Evolutionary conservation across 2,329 filamentous ascomycete genomes (phyloP).

Genomic region (Fusarium nanum): DNA sequence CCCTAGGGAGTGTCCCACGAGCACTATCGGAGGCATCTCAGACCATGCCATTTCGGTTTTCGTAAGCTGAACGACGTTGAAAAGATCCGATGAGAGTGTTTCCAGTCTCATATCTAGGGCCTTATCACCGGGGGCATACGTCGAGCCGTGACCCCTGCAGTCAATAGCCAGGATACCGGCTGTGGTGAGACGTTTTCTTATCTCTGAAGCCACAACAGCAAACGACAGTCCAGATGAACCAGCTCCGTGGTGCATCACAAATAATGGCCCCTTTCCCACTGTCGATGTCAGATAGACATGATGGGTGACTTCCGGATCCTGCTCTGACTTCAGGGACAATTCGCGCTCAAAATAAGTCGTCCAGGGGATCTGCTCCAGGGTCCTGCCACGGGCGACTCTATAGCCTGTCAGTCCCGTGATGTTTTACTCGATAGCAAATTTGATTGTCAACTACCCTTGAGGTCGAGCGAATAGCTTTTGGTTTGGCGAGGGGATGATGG

Average conservation of each 20-base stretch:
- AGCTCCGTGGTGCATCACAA: slow-evolving; percentile 94
- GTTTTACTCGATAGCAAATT: slow-evolving; percentile 13
- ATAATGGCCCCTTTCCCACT: slow-evolving; percentile 78
- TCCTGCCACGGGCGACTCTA: slow-evolving; percentile 63
- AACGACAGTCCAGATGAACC: slow-evolving; percentile 95
- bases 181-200: slow-evolving; percentile 79
- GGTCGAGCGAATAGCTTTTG: slow-evolving; percentile 79
- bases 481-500: slow-evolving; percentile 83
- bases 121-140: slow-evolving; percentile 59
- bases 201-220: slow-evolving; percentile 80
- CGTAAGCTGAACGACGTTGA: slow-evolving; percentile 75
- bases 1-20: slow-evolving; percentile 93
- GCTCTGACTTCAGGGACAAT: slow-evolving; percentile 72
- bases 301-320: slow-evolving; percentile 67
- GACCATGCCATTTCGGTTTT: slow-evolving; percentile 77
- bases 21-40: slow-evolving; percentile 76
- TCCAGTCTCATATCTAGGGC: slow-evolving; percentile 75
- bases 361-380: slow-evolving; percentile 80
- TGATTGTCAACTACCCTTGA: slow-evolving; percentile 63
- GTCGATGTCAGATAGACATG: slow-evolving; percentile 93
- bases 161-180: slow-evolving; percentile 89
- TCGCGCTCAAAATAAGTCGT: slow-evolving; percentile 92
- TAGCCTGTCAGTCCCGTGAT: slow-evolving; percentile 42
- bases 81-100: slow-evolving; percentile 78
- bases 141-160: slow-evolving; percentile 86